phyloP scores from a whole-genome alignment of 2,329 filamentous ascomycete species.

The Arthrobotrys iridis region DNA sequence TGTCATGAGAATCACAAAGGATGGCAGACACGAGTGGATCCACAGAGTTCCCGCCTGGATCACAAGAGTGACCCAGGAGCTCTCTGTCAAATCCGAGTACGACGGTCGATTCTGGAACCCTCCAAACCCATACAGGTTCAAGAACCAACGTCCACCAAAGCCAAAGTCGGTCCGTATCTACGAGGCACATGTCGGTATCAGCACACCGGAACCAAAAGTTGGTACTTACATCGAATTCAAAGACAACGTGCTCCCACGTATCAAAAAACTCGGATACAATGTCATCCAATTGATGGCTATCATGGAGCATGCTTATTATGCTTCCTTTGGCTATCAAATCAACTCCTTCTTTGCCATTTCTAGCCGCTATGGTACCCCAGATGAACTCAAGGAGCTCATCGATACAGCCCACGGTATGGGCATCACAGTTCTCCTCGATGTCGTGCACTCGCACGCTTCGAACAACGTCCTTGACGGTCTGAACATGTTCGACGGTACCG shows the following conservation, averaged over 20 bases:
- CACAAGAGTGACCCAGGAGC: conserved; percentile 93
- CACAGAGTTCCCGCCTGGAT: conserved; percentile 97
- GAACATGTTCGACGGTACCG: conserved; percentile 94
- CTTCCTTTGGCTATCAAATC: conserved; percentile 97
- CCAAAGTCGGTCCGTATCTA: conserved; percentile 90
- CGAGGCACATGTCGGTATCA: conserved; percentile 98
- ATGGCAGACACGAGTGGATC: conserved; percentile 71
- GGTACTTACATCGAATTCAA: conserved; percentile 98
- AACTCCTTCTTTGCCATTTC: conserved; percentile 99
- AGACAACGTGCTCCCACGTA: conserved; percentile 86
- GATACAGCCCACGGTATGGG: conserved; percentile 93
- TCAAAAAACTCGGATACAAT: conserved; percentile 91
- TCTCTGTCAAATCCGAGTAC: conserved; percentile 87
- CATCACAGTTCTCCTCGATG: conserved; percentile 88
- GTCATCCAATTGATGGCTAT: conserved; percentile 98
- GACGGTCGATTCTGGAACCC: conserved; percentile 98
- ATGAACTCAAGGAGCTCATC: conserved; percentile 95
- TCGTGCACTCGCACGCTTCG: conserved; percentile 96
- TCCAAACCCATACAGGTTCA: conserved; percentile 81
- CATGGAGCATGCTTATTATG: conserved; percentile 99
- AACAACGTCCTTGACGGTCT: conserved; percentile 96
- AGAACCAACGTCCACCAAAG: conserved; percentile 82
- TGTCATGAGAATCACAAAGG: conserved; percentile 79
- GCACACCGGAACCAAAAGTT: conserved; percentile 85
- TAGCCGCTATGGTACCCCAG: conserved; percentile 90